Percentiles rank a stretch among this genome's conserved stretches.
These are phyloP conservation scores for Cyberlindnera maritima DNA, from an alignment of 805 yeast genomes.

Conservation along the genomic window DNA sequence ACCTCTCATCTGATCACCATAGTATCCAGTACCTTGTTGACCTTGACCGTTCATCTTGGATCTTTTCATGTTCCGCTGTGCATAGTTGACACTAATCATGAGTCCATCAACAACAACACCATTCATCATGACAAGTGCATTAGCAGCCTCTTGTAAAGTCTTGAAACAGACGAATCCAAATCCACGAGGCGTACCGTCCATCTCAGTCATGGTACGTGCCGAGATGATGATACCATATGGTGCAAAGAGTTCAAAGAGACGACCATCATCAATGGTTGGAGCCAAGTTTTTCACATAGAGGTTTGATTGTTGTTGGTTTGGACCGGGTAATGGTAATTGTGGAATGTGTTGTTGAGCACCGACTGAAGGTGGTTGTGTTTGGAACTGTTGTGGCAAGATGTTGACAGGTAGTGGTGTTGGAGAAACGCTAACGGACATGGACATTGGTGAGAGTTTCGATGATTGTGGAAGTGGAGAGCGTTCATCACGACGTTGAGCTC, in stretches of 20 bases:
- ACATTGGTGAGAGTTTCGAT: not conserved
- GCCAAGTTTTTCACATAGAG: conserved; percentile 65
- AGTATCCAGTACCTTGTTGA: too few relatives aligned
- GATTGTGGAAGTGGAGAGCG: conserved; percentile 9
- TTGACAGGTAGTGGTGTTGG: conserved; percentile 4
- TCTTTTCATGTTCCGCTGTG: conserved; percentile 61
- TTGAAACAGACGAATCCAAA: conserved; percentile 77
- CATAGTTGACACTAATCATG: conserved; percentile 63
- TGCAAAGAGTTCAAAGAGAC: conserved; percentile 38
- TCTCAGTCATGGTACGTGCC: conserved; percentile 48
- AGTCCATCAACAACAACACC: conserved; percentile 52
- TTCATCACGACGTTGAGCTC: conserved; percentile 45
- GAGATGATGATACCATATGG: conserved; percentile 48
- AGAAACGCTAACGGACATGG: conserved; percentile 3
- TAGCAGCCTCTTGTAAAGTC: conserved; percentile 56
- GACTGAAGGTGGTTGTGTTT: not conserved
- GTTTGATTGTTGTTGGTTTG: conserved; percentile 60
- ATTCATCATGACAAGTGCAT: conserved; percentile 65
- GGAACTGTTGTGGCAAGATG: conserved; percentile 1
- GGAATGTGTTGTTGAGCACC: conserved; percentile 1
- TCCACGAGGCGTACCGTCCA: conserved; percentile 50
- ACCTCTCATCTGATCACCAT: too few relatives aligned
- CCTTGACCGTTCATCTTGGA: not conserved
- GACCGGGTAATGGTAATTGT: conserved; percentile 40
- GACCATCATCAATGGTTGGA: conserved; percentile 47